A percentile compares a stretch with the other conserved stretches of the same genome.
These are phyloP conservation scores for Sherardia arvensis DNA, from an alignment of 257 asterid species.

Conservation along the genomic window DNA sequence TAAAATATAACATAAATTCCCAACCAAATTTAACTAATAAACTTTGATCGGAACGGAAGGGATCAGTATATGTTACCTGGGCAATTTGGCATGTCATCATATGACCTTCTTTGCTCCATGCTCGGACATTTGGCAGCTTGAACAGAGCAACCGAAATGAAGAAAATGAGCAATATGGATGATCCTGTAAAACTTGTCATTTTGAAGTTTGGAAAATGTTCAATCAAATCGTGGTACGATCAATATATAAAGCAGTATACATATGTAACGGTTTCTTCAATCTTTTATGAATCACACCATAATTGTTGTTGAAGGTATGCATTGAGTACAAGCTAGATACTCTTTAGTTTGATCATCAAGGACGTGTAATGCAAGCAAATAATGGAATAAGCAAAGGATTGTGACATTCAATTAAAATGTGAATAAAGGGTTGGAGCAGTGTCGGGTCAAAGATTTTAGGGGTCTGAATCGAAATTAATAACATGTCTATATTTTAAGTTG, in stretches of 20 bases:
- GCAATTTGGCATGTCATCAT: slow-evolving; percentile 82
- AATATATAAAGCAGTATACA: neutral
- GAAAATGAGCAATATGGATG: slow-evolving; percentile 16
- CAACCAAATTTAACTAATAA: no score
- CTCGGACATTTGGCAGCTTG: slow-evolving; percentile 34
- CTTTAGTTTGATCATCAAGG: slow-evolving; percentile 16
- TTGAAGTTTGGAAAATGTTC: neutral
- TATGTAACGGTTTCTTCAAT: neutral
- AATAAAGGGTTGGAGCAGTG: no score
- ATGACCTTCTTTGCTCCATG: slow-evolving; percentile 96
- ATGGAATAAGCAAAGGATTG: slow-evolving; percentile 22
- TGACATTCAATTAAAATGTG: no score
- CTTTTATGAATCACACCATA: neutral
- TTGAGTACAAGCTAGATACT: slow-evolving; percentile 49
- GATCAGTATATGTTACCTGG: slow-evolving; percentile 38
- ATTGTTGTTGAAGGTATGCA: slow-evolving; percentile 7
- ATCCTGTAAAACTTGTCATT: slow-evolving; percentile 18
- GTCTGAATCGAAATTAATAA: no score
- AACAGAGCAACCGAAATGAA: slow-evolving; percentile 27
- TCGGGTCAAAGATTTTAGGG: no score
- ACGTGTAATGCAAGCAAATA: slow-evolving; percentile 16
- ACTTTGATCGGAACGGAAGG: no score
- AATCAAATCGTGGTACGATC: slow-evolving; percentile 2
- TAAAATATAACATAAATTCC: no score
- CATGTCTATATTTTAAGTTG: no score